Evolutionary conservation across 1,139 yeast species (phyloP), one percentile per base, ranked within the genome.

Genomic region (Suzukiozyma palmioleophila): DNA sequence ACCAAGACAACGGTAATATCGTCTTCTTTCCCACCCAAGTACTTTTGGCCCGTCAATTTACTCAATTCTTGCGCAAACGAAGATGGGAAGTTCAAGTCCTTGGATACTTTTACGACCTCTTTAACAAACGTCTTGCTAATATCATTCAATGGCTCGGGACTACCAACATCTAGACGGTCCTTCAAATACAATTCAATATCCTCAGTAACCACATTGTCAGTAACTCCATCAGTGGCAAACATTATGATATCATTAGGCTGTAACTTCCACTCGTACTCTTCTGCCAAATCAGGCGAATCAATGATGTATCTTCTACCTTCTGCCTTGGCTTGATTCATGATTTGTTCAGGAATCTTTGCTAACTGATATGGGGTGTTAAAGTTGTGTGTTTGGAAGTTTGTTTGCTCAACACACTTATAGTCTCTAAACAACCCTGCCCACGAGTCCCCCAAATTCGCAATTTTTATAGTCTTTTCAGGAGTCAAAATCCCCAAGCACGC

Each of bases 281-380:
- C 81, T 0, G 79, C 75, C 53, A 77, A 80, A 34, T 53, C 56
- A 0, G 83, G 82, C 12, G 63, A 54, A 50, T 77, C 79, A 45
- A 77, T 76, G 36, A 85, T 78, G 52, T 81, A 80, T 44, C 81
- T 67, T 43, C 82, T 69, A 10, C 85, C 81, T 44, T 69, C 73
- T 35, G 64, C 57, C 43, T 70, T 75, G 7, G 88, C 87, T 47
- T 73, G 74, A 42, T 72, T 67, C 33, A 74, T 56, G 33, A 86
- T 67, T 21, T 75, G 74, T 9, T 68, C 60, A 0, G 97, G 97
- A 30, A 90, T 84, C 41, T 90, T 81, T 1, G 96, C 85, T 49
- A 92, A 69, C 60, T 92, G 98, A 54, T 73, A 88, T 1, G 97
- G 97, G 1, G 96, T 89, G 56, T 90, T 90, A 66, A 90, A 90